Percentiles rank a stretch among this genome's conserved stretches.
Evolutionary conservation across 305 asterid genomes (phyloP).

Genomic region (Fraxinus sp.): DNA sequence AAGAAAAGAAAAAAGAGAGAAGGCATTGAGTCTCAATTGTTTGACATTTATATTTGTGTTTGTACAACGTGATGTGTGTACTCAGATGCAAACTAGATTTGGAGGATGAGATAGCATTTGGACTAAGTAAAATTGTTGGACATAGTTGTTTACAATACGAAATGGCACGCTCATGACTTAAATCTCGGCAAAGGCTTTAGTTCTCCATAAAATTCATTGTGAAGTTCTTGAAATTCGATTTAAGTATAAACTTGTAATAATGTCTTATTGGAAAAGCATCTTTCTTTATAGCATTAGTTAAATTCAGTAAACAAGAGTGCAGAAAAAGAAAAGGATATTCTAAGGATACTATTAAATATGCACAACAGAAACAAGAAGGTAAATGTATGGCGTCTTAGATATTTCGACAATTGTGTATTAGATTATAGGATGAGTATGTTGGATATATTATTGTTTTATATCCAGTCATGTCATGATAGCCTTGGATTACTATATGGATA

Average conservation of each 20-base stretch:
- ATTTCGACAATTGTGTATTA: background rate
- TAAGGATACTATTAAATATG: background rate
- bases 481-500: background rate
- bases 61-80: background rate
- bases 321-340: background rate
- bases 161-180: background rate
- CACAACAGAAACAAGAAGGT: background rate
- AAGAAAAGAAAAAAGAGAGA: background rate
- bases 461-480: background rate
- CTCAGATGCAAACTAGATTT: background rate
- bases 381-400: background rate
- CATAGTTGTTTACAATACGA: background rate
- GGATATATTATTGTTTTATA: background rate
- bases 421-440: background rate
- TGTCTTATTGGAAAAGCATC: background rate
- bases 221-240: background rate
- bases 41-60: background rate
- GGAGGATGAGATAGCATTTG: background rate
- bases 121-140: background rate
- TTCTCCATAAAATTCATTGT: background rate
- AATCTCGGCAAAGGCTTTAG: background rate
- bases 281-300: background rate
- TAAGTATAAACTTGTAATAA: background rate
- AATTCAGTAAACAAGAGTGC: background rate
- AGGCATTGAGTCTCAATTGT: background rate